These are phyloP conservation scores for Verticillium albo-atrum DNA, from an alignment of 2,329 filamentous ascomycete species.

Conservation along the genomic window DNA sequence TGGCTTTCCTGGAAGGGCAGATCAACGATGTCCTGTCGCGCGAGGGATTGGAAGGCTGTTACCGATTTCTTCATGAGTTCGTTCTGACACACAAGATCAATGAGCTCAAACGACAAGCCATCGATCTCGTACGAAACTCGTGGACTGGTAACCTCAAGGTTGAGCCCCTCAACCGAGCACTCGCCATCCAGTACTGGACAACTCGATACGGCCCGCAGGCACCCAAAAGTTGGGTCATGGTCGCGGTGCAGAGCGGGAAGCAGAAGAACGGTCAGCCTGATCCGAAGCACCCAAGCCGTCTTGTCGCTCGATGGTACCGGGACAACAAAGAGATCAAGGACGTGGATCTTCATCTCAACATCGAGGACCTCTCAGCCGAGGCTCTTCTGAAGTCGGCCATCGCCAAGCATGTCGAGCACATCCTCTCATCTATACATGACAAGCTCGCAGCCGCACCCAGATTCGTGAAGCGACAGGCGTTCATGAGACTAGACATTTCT, in stretches of 20 bases:
- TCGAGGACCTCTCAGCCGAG: conserved; percentile 67
- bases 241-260: conserved; percentile 71
- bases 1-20: conserved; percentile 62
- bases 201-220: conserved; percentile 51
- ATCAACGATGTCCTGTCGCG: conserved; percentile 67
- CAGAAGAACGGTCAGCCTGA: conserved; percentile 34
- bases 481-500: conserved; percentile 54
- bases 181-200: conserved; percentile 90
- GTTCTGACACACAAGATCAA: conserved; percentile 87
- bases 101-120: conserved; percentile 73
- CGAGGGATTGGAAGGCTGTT: conserved; percentile 74
- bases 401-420: conserved; percentile 67
- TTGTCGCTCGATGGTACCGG: conserved; percentile 77
- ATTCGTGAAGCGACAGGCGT: conserved; percentile 56
- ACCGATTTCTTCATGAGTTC: conserved; percentile 81
- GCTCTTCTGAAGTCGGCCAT: conserved; percentile 68
- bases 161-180: conserved; percentile 73
- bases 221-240: conserved; percentile 84
- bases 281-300: conserved; percentile 42
- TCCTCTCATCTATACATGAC: conserved; percentile 62
- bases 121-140: conserved; percentile 60
- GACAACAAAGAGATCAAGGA: conserved; percentile 72
- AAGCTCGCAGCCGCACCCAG: conserved; percentile 56
- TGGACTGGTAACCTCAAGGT: conserved; percentile 79
- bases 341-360: conserved; percentile 62